phyloP scores from a whole-genome alignment of 2,329 filamentous ascomycete species.

The Ceratocystis harringtonii region DNA sequence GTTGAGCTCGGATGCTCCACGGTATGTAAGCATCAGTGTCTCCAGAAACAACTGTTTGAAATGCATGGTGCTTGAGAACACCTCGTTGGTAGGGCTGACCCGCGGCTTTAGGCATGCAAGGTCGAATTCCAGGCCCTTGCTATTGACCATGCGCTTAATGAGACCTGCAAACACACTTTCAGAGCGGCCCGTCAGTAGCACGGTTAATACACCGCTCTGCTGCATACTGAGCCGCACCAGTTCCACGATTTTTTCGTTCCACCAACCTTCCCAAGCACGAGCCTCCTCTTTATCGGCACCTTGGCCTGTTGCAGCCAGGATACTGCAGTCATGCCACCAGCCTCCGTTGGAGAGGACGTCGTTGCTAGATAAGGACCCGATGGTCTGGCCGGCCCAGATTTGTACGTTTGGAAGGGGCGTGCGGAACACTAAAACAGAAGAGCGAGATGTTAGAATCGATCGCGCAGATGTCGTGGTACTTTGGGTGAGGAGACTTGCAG shows the following conservation, averaged over 20 bases:
- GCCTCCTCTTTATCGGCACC: slow-evolving; percentile 70
- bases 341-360: slow-evolving; percentile 70
- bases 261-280: slow-evolving; percentile 81
- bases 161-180: slow-evolving; percentile 65
- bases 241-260: slow-evolving; percentile 81
- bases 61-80: slow-evolving; percentile 67
- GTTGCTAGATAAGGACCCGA: slow-evolving; percentile 60
- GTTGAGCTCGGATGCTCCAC: slow-evolving; percentile 64
- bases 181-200: slow-evolving; percentile 75
- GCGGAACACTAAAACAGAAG: slow-evolving; percentile 53
- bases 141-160: slow-evolving; percentile 63
- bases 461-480: neutral
- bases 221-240: slow-evolving; percentile 67
- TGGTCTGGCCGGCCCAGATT: slow-evolving; percentile 66
- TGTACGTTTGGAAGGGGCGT: slow-evolving; percentile 80
- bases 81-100: slow-evolving; percentile 63
- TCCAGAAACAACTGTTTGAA: slow-evolving; percentile 84
- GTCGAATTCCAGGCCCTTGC: slow-evolving; percentile 73
- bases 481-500: slow-evolving; percentile 34
- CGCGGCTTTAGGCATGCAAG: slow-evolving; percentile 76
- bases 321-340: slow-evolving; percentile 91
- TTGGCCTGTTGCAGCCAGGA: slow-evolving; percentile 73
- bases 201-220: slow-evolving; percentile 69
- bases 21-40: slow-evolving; percentile 74
- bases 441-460: slow-evolving; percentile 12